Conservation (phyloP, 225 moss, liverwort and hornwort genomes). For the Bryoerythrophyllum caledonicum region DNA sequence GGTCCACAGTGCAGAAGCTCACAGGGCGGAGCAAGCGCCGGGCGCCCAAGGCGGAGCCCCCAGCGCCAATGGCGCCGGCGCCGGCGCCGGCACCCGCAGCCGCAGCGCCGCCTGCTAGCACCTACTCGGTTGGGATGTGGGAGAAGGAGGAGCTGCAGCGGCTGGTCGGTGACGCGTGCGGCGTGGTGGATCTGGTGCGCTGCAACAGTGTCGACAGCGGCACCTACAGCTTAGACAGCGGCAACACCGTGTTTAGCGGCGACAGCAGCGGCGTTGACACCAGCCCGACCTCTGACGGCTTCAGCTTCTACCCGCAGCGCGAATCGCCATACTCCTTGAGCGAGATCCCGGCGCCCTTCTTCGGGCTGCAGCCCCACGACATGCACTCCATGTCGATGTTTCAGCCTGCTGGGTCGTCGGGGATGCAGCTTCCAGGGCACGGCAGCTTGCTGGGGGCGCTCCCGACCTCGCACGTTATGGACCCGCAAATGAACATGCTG, state of each 20-base stretch:
- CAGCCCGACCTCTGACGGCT: conserved; percentile 31
- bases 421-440: not conserved
- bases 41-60: too few relatives aligned
- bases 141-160: conserved; percentile 48
- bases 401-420: not conserved
- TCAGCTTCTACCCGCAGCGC: conserved; percentile 51
- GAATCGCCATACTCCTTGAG: conserved; percentile 41
- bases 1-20: conserved; percentile 75
- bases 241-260: conserved; percentile 39
- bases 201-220: conserved; percentile 44
- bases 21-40: conserved; percentile 57
- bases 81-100: too few relatives aligned
- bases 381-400: conserved; percentile 9
- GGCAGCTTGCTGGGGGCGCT: not conserved
- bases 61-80: not conserved
- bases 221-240: conserved; percentile 51
- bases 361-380: conserved; percentile 18
- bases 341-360: conserved; percentile 53
- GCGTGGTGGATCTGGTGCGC: conserved; percentile 29
- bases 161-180: conserved; percentile 43
- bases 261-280: conserved; percentile 25
- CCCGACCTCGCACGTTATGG: conserved; percentile 29
- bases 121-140: conserved; percentile 18
- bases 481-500: conserved; percentile 28
- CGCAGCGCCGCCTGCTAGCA: not conserved